These are phyloP conservation scores for Medicago ruthenica DNA, from an alignment of 306 rosid species.

Conservation along the genomic window DNA sequence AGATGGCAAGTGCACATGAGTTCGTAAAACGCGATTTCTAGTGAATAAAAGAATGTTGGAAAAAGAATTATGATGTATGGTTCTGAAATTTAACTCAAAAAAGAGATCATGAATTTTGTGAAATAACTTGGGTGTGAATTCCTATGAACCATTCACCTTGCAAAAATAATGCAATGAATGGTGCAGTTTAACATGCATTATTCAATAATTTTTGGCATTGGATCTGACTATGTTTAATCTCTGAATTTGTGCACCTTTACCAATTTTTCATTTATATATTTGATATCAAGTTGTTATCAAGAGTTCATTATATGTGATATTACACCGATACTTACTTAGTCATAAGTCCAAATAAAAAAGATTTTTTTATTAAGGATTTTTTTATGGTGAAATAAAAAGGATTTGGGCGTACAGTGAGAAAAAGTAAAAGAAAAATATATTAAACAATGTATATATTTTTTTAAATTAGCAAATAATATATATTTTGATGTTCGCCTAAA, in stretches of 20 bases:
- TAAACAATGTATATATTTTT: no score
- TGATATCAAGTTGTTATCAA: not conserved
- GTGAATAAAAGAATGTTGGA: constrained; percentile 37
- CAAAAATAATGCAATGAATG: not conserved
- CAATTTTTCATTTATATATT: not conserved
- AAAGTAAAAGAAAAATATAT: no score
- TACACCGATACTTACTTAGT: no score
- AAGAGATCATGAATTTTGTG: not conserved
- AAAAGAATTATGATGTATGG: not conserved
- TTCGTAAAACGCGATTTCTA: constrained; percentile 19
- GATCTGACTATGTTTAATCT: not conserved
- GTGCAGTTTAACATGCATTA: not conserved
- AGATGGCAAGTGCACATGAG: constrained; percentile 25
- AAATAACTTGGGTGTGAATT: not conserved
- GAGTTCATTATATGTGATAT: no score
- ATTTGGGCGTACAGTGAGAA: no score
- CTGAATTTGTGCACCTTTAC: not conserved
- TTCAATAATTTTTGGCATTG: not conserved
- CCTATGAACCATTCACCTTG: not conserved
- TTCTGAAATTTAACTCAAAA: constrained; percentile 1
- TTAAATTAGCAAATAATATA: no score
- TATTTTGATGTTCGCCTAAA: no score
- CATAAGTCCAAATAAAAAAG: no score
- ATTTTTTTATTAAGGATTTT: no score
- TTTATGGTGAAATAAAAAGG: no score